phyloP scores from a whole-genome alignment of 2,329 filamentous ascomycete species.

The Aspergillus aculeatus region DNA sequence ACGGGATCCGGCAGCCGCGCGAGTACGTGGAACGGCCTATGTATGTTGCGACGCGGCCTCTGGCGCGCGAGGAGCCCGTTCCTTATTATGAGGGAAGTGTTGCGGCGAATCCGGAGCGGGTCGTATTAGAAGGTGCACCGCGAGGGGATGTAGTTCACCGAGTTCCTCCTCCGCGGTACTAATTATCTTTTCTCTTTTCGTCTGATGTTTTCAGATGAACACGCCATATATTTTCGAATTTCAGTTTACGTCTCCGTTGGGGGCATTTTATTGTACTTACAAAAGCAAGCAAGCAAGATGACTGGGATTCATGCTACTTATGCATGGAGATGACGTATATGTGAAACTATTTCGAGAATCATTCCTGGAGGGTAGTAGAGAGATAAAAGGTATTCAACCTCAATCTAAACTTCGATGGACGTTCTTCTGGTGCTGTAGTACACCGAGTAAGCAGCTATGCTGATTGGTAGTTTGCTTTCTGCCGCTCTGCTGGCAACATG shows the following conservation, averaged over 20 bases:
- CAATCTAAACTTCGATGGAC: too few species aligned
- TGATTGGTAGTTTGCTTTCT: too few species aligned
- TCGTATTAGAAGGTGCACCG: slow-evolving; percentile 28
- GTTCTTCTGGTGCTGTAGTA: too few species aligned
- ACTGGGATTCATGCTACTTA: not conserved
- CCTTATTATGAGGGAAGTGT: slow-evolving; percentile 36
- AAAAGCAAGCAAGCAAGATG: not conserved
- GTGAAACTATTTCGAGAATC: not conserved
- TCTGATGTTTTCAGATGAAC: not conserved
- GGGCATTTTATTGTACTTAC: not conserved
- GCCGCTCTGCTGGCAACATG: too few species aligned
- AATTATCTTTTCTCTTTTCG: slow-evolving; percentile 10
- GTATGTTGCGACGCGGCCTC: slow-evolving; percentile 40
- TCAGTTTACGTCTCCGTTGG: not conserved
- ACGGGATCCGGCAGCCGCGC: slow-evolving; percentile 39
- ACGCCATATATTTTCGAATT: not conserved
- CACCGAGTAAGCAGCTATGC: too few species aligned
- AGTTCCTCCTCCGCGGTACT: slow-evolving; percentile 35
- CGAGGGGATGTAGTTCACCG: slow-evolving; percentile 32
- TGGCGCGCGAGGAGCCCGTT: slow-evolving; percentile 30
- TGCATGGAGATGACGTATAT: too few species aligned
- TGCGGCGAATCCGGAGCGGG: slow-evolving; percentile 26
- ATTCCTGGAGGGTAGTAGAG: not conserved
- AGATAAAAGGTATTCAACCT: too few species aligned
- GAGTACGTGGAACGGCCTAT: slow-evolving; percentile 51